Percentiles rank a stretch among this genome's conserved stretches.
phyloP scores from a whole-genome alignment of 2,329 filamentous ascomycete genomes.

The Fusarium sp. region DNA sequence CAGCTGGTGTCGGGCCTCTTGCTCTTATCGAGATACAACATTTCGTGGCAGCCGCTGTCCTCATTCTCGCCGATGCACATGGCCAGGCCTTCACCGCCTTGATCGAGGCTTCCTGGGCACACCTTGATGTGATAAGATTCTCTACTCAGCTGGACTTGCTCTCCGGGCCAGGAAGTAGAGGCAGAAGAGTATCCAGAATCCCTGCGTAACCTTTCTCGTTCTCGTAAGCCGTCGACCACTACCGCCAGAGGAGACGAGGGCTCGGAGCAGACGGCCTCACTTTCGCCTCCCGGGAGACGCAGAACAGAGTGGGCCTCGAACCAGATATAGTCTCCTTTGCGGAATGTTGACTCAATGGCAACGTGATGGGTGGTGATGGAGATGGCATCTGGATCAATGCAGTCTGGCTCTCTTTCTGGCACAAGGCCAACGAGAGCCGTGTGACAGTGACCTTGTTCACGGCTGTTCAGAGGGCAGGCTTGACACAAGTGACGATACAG shows the following conservation, averaged over 20 bases:
- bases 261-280: not conserved
- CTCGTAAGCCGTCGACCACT: too few relatives aligned
- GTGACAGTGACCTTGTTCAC: not conserved
- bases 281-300: not conserved
- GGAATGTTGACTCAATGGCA: constrained; percentile 13
- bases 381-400: not conserved
- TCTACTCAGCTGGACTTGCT: not conserved
- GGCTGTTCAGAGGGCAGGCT: not conserved
- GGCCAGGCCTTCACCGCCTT: constrained; percentile 4
- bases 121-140: constrained; percentile 1
- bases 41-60: not conserved
- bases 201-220: too few relatives aligned
- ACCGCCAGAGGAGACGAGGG: not conserved
- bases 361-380: not conserved
- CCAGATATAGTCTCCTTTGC: constrained; percentile 13
- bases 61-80: constrained; percentile 16
- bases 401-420: not conserved
- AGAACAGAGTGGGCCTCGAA: constrained; percentile 6
- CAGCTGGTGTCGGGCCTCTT: not conserved
- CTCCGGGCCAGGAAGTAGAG: not conserved
- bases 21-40: constrained; percentile 6
- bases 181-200: constrained; percentile 13
- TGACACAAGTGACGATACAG: constrained; percentile 9
- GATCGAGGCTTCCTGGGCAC: constrained; percentile 15
- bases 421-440: constrained; percentile 10